phyloP scores from a whole-genome alignment of 1,139 yeast species.

The Wickerhamomyces sp. region DNA sequence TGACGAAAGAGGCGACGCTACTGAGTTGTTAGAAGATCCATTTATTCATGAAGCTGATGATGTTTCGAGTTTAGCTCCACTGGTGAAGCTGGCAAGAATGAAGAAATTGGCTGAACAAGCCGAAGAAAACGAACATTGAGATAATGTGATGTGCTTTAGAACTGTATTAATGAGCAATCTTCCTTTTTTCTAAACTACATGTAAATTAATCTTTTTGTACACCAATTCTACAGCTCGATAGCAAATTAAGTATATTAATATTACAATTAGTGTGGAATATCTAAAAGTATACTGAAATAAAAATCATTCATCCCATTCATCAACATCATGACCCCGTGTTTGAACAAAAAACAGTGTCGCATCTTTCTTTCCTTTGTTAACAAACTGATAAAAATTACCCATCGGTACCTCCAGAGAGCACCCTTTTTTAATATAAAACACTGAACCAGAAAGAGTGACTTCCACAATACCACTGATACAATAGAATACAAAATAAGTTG shows the following conservation, averaged over 20 bases:
- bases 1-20: slow-evolving; percentile 78
- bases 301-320: slow-evolving; percentile 18
- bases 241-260: not conserved
- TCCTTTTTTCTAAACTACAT: not conserved
- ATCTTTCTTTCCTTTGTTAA: slow-evolving; percentile 50
- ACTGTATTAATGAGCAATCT: not conserved
- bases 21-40: slow-evolving; percentile 64
- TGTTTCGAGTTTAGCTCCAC: slow-evolving; percentile 73
- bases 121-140: slow-evolving; percentile 27
- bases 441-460: slow-evolving; percentile 56
- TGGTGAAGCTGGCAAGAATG: slow-evolving; percentile 82
- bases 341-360: slow-evolving; percentile 78
- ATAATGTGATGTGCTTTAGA: not conserved
- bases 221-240: too few species aligned
- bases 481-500: slow-evolving; percentile 69
- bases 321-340: slow-evolving; percentile 35
- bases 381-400: slow-evolving; percentile 64
- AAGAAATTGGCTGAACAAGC: slow-evolving; percentile 58
- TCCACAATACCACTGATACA: slow-evolving; percentile 69
- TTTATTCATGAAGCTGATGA: slow-evolving; percentile 70
- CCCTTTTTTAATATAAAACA: slow-evolving; percentile 64
- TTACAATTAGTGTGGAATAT: too few species aligned
- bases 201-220: too few species aligned
- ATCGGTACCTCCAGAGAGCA: slow-evolving; percentile 81
- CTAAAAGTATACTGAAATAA: not conserved